Percentiles rank a stretch among this genome's conserved stretches.
Evolutionary conservation across 441 rosid genomes (phyloP).

Genomic region (Brassica balearica): DNA sequence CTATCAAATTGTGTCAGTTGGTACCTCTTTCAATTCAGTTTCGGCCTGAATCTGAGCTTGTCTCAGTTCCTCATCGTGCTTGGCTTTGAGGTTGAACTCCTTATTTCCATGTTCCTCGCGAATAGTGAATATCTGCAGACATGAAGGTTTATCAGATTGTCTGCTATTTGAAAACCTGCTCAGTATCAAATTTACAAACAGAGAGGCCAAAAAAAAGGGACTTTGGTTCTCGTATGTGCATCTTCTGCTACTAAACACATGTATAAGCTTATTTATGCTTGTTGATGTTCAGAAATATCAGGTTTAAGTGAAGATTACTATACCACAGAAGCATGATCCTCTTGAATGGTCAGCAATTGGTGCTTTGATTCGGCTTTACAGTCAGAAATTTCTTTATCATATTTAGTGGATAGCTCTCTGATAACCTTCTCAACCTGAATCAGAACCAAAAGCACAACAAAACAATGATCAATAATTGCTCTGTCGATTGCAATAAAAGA

Average conservation of each 20-base stretch:
- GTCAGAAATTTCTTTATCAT: conserved; percentile 59
- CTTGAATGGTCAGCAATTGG: conserved; percentile 55
- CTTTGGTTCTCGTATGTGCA: background rate
- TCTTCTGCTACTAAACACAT: conserved; percentile 3
- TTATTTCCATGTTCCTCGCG: conserved; percentile 61
- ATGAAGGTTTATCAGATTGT: conserved; percentile 26
- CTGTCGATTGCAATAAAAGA: conserved; percentile 10
- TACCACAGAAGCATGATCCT: conserved; percentile 79
- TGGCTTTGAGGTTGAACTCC: conserved; percentile 62
- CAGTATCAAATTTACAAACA: conserved; percentile 11
- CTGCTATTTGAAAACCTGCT: conserved; percentile 12
- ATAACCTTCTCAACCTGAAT: conserved; percentile 62
- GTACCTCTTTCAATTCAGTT: conserved; percentile 72
- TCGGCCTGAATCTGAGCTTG: conserved; percentile 67
- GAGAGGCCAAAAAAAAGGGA: conserved; percentile 10
- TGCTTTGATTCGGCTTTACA: conserved; percentile 64
- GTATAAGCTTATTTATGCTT: background rate
- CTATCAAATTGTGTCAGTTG: conserved; percentile 9
- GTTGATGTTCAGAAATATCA: conserved; percentile 6
- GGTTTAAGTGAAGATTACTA: conserved; percentile 9
- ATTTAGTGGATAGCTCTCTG: conserved; percentile 58
- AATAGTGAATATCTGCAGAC: conserved; percentile 53
- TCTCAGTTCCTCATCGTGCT: conserved; percentile 65
- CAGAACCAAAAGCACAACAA: background rate
- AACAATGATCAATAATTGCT: conserved; percentile 17